Evolutionary conservation across 2,329 filamentous ascomycete species (phyloP).

Genomic region (Monosporascus cannonballus): DNA sequence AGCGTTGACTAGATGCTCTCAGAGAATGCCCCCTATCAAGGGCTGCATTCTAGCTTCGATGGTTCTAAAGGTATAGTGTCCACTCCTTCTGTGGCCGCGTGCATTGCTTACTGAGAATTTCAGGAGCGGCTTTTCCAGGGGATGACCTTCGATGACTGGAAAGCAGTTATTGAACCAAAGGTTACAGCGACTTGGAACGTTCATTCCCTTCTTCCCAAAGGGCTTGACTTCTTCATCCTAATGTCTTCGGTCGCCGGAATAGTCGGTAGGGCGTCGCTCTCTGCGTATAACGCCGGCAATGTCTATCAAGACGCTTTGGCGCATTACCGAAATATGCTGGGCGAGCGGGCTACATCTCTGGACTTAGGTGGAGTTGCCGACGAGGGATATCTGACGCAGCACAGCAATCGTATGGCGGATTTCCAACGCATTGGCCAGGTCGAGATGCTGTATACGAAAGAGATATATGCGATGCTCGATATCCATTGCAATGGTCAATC

Average conservation of each 20-base stretch:
- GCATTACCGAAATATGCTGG: constrained; percentile 18
- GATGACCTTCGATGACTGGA: constrained; percentile 33
- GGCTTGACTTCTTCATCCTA: constrained; percentile 37
- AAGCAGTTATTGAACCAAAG: constrained; percentile 31
- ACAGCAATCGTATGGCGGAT: background rate
- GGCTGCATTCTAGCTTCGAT: constrained; percentile 28
- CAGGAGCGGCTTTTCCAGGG: constrained; percentile 29
- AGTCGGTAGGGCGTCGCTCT: constrained; percentile 24
- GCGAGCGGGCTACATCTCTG: constrained; percentile 21
- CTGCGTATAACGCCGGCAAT: constrained; percentile 31
- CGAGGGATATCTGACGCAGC: constrained; percentile 9
- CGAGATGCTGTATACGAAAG: background rate
- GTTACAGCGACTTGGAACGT: constrained; percentile 29
- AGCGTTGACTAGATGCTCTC: background rate
- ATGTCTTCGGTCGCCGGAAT: constrained; percentile 33
- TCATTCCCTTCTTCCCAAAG: constrained; percentile 18
- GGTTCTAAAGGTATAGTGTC: constrained; percentile 16
- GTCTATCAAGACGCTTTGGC: constrained; percentile 31
- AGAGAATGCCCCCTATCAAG: constrained; percentile 19
- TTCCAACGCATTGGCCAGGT: constrained; percentile 3
- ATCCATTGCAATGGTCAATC: constrained; percentile 1
- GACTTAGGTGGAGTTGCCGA: constrained; percentile 26
- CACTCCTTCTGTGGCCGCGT: too few relatives aligned
- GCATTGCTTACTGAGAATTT: too few relatives aligned
- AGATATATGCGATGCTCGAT: constrained; percentile 3